A percentile compares a stretch with the other conserved stretches of the same genome.
Evolutionary conservation across 2,329 filamentous ascomycete genomes (phyloP).

Genomic region (Cryphonectria japonica): DNA sequence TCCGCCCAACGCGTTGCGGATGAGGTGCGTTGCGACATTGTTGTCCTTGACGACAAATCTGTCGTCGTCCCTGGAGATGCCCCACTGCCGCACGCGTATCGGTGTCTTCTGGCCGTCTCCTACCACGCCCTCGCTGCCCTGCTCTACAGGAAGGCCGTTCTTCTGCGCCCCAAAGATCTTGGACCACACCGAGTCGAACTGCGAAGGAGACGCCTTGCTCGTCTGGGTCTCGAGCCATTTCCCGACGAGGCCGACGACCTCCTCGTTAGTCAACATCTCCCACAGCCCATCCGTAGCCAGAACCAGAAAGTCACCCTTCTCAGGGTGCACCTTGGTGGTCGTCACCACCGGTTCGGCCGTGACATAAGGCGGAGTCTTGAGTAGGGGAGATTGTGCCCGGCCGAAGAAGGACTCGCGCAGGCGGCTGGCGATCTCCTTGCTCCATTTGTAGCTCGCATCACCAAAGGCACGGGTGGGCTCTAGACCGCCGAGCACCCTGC

Average conservation of each 20-base stretch:
- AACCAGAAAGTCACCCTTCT: constrained; percentile 92
- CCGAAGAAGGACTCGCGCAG: constrained; percentile 88
- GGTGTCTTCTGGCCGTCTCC: constrained; percentile 79
- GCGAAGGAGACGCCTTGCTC: constrained; percentile 55
- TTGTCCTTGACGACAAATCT: constrained; percentile 95
- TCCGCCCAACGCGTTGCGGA: constrained; percentile 92
- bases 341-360: constrained; percentile 95
- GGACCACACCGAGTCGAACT: constrained; percentile 72
- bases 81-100: constrained; percentile 90
- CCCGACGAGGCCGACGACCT: constrained; percentile 93
- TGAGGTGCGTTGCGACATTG: constrained; percentile 93
- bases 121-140: constrained; percentile 48
- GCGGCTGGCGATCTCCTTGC: constrained; percentile 77
- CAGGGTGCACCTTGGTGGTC: constrained; percentile 86
- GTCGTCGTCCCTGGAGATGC: constrained; percentile 72
- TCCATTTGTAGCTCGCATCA: constrained; percentile 97
- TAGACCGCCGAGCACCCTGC: constrained; percentile 86
- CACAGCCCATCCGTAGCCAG: constrained; percentile 96
- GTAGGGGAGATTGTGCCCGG: constrained; percentile 71
- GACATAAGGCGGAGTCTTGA: constrained; percentile 94
- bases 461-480: constrained; percentile 95
- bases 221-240: constrained; percentile 91
- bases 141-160: constrained; percentile 74
- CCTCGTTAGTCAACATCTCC: constrained; percentile 99
- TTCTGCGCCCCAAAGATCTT: constrained; percentile 61